Percentiles rank a stretch among this genome's conserved stretches.
These are phyloP conservation scores for Glycine soja DNA, from an alignment of 306 rosid genomes.

Conservation along the genomic window DNA sequence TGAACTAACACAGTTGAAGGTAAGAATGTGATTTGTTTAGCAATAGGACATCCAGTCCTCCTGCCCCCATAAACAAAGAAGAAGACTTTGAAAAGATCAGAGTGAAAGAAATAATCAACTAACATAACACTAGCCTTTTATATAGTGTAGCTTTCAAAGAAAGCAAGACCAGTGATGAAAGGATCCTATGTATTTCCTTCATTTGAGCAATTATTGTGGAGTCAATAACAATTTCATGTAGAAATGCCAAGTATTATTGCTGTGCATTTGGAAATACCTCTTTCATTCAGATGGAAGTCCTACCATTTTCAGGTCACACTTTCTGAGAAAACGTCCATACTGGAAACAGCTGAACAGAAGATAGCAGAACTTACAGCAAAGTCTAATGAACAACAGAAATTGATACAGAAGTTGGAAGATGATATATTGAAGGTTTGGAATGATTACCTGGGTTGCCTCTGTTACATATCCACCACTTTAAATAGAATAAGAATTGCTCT, in stretches of 20 bases:
- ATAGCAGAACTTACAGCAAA: conserved; percentile 68
- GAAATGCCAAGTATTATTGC: conserved; percentile 23
- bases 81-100: not conserved
- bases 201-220: conserved; percentile 36
- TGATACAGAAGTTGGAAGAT: conserved; percentile 96
- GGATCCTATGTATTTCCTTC: conserved; percentile 9
- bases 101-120: conserved; percentile 11
- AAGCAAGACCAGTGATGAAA: conserved; percentile 17
- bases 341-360: conserved; percentile 80
- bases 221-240: conserved; percentile 17
- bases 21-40: conserved; percentile 43
- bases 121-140: conserved; percentile 28
- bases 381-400: conserved; percentile 79
- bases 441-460: conserved; percentile 31
- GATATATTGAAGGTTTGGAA: conserved; percentile 86
- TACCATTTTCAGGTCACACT: conserved; percentile 70
- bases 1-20: conserved; percentile 93
- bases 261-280: conserved; percentile 26
- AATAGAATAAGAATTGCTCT: conserved; percentile 20
- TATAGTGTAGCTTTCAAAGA: conserved; percentile 32
- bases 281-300: conserved; percentile 44
- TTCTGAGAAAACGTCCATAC: conserved; percentile 73
- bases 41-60: conserved; percentile 8
- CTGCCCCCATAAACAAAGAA: not conserved
- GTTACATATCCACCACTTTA: conserved; percentile 29